Base-by-base conservation (phyloP, 805 yeast species). In the Schwanniomyces occidentalis region DNA sequence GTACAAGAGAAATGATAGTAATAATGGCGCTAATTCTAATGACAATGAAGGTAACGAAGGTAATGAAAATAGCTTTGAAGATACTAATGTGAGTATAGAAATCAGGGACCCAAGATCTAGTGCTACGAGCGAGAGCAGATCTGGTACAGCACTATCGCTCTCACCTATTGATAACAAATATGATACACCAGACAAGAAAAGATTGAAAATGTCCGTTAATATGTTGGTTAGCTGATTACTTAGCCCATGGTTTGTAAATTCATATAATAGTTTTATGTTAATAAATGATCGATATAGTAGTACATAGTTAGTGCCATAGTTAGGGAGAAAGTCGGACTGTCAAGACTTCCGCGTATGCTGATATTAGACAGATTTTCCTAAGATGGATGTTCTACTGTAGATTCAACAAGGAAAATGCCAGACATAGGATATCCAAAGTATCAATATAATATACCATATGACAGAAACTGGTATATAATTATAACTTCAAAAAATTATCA, bases 121-220 rank as follows among this genome's bases (percentile, higher is more conserved):
- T 27, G 18, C 16, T 8, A 12, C 23, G 17, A n/a, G n/a, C n/a
- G n/a, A n/a, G n/a, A n/a, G n/a, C n/a, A n/a, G n/a, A n/a, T 26
- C 28, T 12, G 28, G 28, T 8, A 2, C 30, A 12, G 17, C 30
- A 17, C 5, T 27, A 8, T 4, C 40, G 16, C 18, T 30, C 5
- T 23, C 35, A 24, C 6, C 32, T 13, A 12, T 30, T 4, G 24
- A 27, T 6, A 30, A 38, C 8, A 45, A 40, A 8, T 51, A 39
- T 38, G 61, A 58, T 5, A 40, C 56, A n/a, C 57, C 67, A 3
- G 59, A 56, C 28, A 46, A 48, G 40, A 61, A 59, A 36, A 38
- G 63, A 32, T 36, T 61, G 46, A 67, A 67, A 41, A 64, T 68
- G 62, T 54, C 65, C 10, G 73, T 68, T 16, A 56, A 65, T 38